Percentiles rank a stretch among this genome's conserved stretches.
Evolutionary conservation across 129 eudicot genomes (phyloP).

Genomic region (Lonicera japonica): DNA sequence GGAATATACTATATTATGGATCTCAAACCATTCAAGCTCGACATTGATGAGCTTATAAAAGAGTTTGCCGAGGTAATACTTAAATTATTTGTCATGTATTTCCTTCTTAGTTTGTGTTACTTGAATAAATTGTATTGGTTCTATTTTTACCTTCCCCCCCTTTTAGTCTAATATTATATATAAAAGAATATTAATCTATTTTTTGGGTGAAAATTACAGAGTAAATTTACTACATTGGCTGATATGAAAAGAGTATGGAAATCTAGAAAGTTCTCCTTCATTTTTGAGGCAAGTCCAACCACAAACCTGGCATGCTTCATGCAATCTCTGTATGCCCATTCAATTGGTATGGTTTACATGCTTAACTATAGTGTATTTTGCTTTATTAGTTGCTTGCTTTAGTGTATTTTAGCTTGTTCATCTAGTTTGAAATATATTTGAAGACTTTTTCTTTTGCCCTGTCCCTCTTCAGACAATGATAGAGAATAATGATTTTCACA

Average conservation of each 20-base stretch:
- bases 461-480: too few relatives aligned
- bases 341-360: conserved; percentile 35
- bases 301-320: conserved; percentile 56
- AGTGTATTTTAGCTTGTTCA: not conserved
- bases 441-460: too few relatives aligned
- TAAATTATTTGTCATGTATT: not conserved
- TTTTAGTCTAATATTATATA: too few relatives aligned
- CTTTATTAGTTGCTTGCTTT: not conserved
- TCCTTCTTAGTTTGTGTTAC: not conserved
- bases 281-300: conserved; percentile 63
- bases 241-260: conserved; percentile 76
- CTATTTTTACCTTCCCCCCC: not conserved
- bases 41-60: conserved; percentile 69
- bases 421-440: not conserved
- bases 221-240: conserved; percentile 33
- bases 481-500: too few relatives aligned
- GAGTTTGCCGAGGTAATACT: conserved; percentile 53
- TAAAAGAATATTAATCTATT: not conserved
- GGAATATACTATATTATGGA: conserved; percentile 30
- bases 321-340: conserved; percentile 74
- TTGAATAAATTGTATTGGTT: not conserved
- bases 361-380: not conserved
- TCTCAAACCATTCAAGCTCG: conserved; percentile 54
- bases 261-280: conserved; percentile 57
- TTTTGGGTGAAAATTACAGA: conserved; percentile 22